These are phyloP conservation scores for Podospora tetraspora DNA, from an alignment of 495 filamentous ascomycete species.

Conservation along the genomic window DNA sequence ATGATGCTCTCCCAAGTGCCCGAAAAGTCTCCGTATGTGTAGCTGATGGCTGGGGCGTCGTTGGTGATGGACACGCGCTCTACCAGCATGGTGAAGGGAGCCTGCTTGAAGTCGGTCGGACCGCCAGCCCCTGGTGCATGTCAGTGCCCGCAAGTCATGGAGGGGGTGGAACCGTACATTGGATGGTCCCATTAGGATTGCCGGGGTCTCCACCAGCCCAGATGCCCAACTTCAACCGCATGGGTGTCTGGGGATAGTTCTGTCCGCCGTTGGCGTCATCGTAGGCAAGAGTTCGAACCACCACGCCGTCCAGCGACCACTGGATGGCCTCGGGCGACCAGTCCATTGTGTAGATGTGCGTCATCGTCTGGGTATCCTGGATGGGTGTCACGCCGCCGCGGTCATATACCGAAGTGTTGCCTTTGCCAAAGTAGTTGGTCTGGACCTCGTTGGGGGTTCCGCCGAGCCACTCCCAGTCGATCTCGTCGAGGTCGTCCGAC, in stretches of 20 bases:
- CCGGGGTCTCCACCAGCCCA: constrained; percentile 74
- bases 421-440: constrained; percentile 92
- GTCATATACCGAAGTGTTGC: constrained; percentile 65
- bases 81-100: not conserved
- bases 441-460: constrained; percentile 61
- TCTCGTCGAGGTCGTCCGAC: constrained; percentile 86
- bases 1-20: constrained; percentile 66
- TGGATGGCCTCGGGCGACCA: constrained; percentile 69
- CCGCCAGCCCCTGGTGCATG: not conserved
- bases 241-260: constrained; percentile 83
- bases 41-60: not conserved
- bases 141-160: not conserved
- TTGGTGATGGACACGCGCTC: not conserved
- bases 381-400: constrained; percentile 61
- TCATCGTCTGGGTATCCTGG: constrained; percentile 53
- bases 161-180: constrained; percentile 42
- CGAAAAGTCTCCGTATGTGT: constrained; percentile 51
- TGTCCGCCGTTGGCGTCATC: constrained; percentile 50
- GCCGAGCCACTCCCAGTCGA: constrained; percentile 81
- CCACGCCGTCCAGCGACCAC: constrained; percentile 68
- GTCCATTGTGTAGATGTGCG: constrained; percentile 77
- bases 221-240: constrained; percentile 70
- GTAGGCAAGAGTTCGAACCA: constrained; percentile 63
- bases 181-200: constrained; percentile 68
- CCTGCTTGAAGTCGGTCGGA: not conserved